phyloP scores from a whole-genome alignment of 345 rosid species.

The Brassica cretica region DNA sequence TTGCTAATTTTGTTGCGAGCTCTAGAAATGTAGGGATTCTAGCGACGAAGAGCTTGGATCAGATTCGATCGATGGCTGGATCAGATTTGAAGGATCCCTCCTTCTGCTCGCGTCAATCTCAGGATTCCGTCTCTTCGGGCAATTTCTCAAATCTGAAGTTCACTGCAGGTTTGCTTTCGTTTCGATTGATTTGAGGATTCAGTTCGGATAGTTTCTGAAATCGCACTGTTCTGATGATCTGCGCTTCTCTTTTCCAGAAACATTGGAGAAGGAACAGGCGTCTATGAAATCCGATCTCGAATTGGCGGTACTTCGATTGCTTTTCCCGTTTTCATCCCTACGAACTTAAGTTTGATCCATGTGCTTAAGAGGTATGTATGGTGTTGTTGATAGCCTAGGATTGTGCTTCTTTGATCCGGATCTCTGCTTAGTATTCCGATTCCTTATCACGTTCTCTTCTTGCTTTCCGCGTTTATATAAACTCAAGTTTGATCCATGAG shows the following conservation, averaged over 20 bases:
- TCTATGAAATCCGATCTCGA: constrained; percentile 83
- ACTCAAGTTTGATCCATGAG: neutral
- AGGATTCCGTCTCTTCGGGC: constrained; percentile 59
- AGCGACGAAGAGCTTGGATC: constrained; percentile 67
- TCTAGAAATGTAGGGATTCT: constrained; percentile 61
- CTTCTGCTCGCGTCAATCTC: constrained; percentile 52
- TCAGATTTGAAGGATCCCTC: constrained; percentile 50
- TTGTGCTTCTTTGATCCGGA: neutral
- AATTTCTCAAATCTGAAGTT: constrained; percentile 77
- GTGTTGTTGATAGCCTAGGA: neutral
- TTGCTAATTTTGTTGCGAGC: constrained; percentile 24
- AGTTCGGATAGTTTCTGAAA: neutral
- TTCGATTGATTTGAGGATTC: neutral
- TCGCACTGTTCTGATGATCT: constrained; percentile 28
- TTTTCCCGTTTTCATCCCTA: constrained; percentile 12
- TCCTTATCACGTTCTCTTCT: neutral
- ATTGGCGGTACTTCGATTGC: constrained; percentile 61
- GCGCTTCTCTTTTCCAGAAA: constrained; percentile 51
- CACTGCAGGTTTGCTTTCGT: constrained; percentile 64
- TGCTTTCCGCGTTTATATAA: neutral
- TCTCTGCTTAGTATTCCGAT: neutral
- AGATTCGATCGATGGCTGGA: constrained; percentile 54
- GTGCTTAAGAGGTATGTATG: neutral
- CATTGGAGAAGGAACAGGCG: constrained; percentile 87
- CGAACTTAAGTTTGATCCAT: neutral